Percentiles rank a stretch among this genome's conserved stretches.
These are phyloP conservation scores for Solanum sejunctum DNA, from an alignment of 257 asterid species.

Conservation along the genomic window DNA sequence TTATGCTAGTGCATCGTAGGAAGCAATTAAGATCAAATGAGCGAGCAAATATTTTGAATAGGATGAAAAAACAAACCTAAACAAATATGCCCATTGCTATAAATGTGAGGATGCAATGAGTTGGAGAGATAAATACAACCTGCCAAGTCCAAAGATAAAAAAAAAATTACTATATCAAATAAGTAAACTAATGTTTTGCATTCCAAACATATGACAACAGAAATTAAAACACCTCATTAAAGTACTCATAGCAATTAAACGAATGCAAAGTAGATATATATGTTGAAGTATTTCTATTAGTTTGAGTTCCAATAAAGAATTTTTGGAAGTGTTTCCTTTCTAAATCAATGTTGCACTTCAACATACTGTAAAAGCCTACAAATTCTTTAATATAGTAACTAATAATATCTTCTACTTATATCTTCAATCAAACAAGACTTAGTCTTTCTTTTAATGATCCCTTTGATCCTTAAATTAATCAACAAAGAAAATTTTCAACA, in stretches of 20 bases:
- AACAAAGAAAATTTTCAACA: background rate
- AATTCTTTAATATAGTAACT: background rate
- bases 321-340: background rate
- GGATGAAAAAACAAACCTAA: slow-evolving; percentile 32
- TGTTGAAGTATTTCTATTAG: background rate
- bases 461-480: background rate
- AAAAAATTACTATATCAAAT: background rate
- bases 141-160: slow-evolving; percentile 6
- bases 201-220: background rate
- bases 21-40: background rate
- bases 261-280: background rate
- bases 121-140: slow-evolving; percentile 61
- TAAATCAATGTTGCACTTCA: background rate
- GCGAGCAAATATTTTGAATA: background rate
- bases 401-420: background rate
- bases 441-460: background rate
- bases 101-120: slow-evolving; percentile 78
- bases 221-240: background rate
- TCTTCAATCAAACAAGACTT: background rate
- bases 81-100: slow-evolving; percentile 85
- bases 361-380: background rate
- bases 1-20: background rate
- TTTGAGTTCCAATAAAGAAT: background rate
- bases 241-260: background rate
- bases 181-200: background rate